Percentiles rank a stretch among this genome's conserved stretches.
phyloP scores from a whole-genome alignment of 257 asterid species.

The Fraxinus excelsior region DNA sequence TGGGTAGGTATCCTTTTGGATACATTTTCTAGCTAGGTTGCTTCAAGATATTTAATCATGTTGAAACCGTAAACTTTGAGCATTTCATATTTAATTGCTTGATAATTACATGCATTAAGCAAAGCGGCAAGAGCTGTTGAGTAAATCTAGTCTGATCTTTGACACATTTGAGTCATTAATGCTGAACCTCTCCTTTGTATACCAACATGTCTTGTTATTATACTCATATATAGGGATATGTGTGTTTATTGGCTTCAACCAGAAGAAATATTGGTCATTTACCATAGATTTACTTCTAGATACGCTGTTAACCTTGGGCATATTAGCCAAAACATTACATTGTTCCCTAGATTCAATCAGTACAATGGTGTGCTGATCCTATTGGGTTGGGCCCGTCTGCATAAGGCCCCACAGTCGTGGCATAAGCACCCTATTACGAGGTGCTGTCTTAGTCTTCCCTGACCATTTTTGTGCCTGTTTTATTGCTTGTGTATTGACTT shows the following conservation, averaged over 20 bases:
- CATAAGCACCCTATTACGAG: slow-evolving; percentile 6
- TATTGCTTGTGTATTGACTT: not conserved
- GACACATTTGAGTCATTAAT: not conserved
- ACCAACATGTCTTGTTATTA: not conserved
- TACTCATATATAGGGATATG: not conserved
- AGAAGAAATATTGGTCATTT: not conserved
- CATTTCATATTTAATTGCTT: not conserved
- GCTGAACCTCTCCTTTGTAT: not conserved
- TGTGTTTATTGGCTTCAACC: not conserved
- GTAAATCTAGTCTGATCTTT: not conserved
- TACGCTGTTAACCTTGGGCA: not conserved
- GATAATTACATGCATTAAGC: not conserved
- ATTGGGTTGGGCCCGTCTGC: slow-evolving; percentile 6
- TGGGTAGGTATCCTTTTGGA: slow-evolving; percentile 58
- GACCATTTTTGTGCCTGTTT: not conserved
- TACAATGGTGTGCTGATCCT: slow-evolving; percentile 1
- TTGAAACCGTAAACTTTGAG: not conserved
- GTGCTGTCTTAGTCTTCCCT: not conserved
- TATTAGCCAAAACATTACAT: not conserved
- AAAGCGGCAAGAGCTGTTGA: not conserved
- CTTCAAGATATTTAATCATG: not conserved
- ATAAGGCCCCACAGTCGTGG: slow-evolving; percentile 15
- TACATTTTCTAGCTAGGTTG: slow-evolving; percentile 10
- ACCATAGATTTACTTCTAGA: not conserved
- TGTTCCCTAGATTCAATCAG: not conserved